Base-by-base conservation (phyloP, 2,329 filamentous ascomycete genomes). In the Corniculantispora saksenae region DNA sequence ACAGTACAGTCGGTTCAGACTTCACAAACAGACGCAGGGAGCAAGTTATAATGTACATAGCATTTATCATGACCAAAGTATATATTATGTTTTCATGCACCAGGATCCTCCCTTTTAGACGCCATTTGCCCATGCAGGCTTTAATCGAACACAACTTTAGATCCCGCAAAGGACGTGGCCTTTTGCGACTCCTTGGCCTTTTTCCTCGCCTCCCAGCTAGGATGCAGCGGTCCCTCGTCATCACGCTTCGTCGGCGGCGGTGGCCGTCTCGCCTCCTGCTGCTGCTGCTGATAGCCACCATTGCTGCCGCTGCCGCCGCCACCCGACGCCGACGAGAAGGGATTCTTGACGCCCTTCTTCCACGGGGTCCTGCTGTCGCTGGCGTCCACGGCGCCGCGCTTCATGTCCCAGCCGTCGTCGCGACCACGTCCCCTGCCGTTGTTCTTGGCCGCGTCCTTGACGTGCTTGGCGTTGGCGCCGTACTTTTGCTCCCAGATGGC, bases 401-500 rank as follows among this genome's bases (percentile, higher is more conserved):
- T 81, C 70, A 81, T 75, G 70, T 90, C 87, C 87, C 87, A 89
- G 1, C 84, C 85, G 12, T 80, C 72, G 57, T 86, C 83, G 45
- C 81, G 72, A 9, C 77, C 73, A 25, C 47, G 23, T 27, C 53
- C 53, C 13, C 71, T 55, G n/a, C 43, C 67, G 65, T 72, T 70
- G 23, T 60, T 63, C 54, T 70, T 75, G 70, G 70, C 65, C 76
- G 80, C 69, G 68, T 77, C 75, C 65, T 82, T 81, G 51, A 88
- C 75, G 72, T 93, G 91, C 70, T 89, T 91, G 1, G 92, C 92
- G 67, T 85, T 83, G 17, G 83, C 81, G 58, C 91, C 91, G 74
- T 84, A 94, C 73, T 94, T 94, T 79, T 92, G 89, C 79, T 94
- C 91, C 81, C 88, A 91, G 66, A 95, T 90, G 27, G 88, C 86